A percentile compares a stretch with the other conserved stretches of the same genome.
Evolutionary conservation across 148 eudicot genomes (phyloP).

Genomic region (Persicaria tinctoria): DNA sequence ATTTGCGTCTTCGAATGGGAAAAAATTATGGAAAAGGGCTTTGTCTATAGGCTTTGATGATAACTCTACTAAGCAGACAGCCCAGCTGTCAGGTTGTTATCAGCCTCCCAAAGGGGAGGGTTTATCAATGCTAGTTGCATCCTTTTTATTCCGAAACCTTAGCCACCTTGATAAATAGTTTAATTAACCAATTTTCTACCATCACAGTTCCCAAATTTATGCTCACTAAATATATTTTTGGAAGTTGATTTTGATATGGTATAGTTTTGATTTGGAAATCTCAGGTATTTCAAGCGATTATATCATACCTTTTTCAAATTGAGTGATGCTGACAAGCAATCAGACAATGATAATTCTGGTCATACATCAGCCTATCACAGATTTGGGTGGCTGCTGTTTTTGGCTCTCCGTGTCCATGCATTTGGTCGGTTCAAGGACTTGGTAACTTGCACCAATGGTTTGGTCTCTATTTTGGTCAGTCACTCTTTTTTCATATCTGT

Average conservation of each 20-base stretch:
- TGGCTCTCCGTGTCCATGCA: slow-evolving; percentile 81
- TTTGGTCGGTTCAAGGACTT: slow-evolving; percentile 82
- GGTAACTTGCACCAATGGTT: slow-evolving; percentile 78
- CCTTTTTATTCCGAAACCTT: not conserved
- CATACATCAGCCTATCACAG: slow-evolving; percentile 46
- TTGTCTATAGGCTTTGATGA: not conserved
- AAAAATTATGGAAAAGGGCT: not conserved
- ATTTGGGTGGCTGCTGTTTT: slow-evolving; percentile 94
- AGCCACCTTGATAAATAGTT: no score
- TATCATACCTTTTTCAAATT: slow-evolving; percentile 53
- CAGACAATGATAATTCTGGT: slow-evolving; percentile 23
- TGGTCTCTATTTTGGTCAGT: slow-evolving; percentile 86
- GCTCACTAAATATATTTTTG: not conserved
- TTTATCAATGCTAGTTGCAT: not conserved
- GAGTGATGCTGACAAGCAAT: slow-evolving; percentile 39
- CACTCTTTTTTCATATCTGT: not conserved
- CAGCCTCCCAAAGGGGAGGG: not conserved
- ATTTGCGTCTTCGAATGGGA: not conserved
- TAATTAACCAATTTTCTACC: not conserved
- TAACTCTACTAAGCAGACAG: not conserved
- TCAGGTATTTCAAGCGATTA: slow-evolving; percentile 71
- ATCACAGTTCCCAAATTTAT: not conserved
- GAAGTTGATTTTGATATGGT: slow-evolving; percentile 5
- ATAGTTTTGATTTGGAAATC: not conserved
- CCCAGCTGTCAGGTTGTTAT: not conserved